Percentiles rank a stretch among this genome's conserved stretches.
phyloP scores from a whole-genome alignment of 768 basidiomycete genomes.

The Lenzites betulinus region DNA sequence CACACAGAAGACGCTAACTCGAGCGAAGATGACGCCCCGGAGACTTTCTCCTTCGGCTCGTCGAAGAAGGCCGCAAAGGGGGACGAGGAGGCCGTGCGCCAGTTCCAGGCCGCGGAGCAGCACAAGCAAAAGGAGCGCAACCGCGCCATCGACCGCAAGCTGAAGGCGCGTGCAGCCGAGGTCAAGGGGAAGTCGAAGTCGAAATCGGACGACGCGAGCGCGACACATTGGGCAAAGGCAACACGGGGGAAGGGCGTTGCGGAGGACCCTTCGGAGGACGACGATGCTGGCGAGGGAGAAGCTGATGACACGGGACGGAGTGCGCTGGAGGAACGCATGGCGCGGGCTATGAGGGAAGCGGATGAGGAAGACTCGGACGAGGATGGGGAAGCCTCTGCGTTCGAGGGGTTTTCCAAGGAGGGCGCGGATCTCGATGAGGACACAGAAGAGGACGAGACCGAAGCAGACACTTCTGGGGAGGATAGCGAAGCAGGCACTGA shows the following conservation, averaged over 20 bases:
- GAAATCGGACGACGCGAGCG: conserved; percentile 11
- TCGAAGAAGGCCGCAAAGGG: conserved; percentile 46
- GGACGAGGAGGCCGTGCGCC: conserved; percentile 38
- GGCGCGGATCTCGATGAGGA: conserved; percentile 22
- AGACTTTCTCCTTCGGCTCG: conserved; percentile 47
- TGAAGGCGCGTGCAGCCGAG: conserved; percentile 50
- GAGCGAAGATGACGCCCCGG: conserved; percentile 50
- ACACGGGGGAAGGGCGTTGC: conserved; percentile 15
- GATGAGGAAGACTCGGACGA: conserved; percentile 31
- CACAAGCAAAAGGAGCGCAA: conserved; percentile 47
- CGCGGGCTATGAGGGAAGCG: conserved; percentile 45
- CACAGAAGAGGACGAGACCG: conserved; percentile 14
- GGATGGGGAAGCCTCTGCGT: conserved; percentile 27
- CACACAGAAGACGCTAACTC: not conserved
- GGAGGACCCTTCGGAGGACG: conserved; percentile 5
- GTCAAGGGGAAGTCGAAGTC: conserved; percentile 3
- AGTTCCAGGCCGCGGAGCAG: conserved; percentile 41
- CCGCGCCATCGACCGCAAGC: conserved; percentile 46
- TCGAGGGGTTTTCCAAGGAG: conserved; percentile 27
- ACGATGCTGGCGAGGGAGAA: conserved; percentile 24
- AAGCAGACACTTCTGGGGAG: conserved; percentile 16
- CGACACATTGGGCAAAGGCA: conserved; percentile 21
- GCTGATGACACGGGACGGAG: conserved; percentile 1
- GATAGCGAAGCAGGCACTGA: conserved; percentile 13
- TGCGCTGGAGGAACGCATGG: conserved; percentile 40